Base-by-base conservation (phyloP, 2,329 filamentous ascomycete genomes). In the Fusarium brevicatenulatum region DNA sequence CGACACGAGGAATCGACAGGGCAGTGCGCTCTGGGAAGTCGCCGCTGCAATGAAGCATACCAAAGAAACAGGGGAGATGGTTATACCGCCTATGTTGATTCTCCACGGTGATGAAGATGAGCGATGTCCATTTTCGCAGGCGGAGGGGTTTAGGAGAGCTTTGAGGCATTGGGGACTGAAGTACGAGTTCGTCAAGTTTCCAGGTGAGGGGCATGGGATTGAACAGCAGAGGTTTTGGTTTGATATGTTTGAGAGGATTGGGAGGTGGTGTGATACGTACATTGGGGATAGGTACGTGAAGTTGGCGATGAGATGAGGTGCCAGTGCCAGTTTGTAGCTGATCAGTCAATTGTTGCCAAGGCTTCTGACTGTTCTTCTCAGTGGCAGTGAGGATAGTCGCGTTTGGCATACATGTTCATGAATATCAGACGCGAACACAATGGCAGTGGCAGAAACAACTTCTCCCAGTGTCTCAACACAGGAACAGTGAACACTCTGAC, bases 171-270 rank as follows among this genome's bases (percentile, higher is more conserved):
- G 69, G 32, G 32, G 50, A 2, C 10, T 74, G 10, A 49, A 55
- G 5, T 72, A 25, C 4, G 71, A 74, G 52, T 72, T 74, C 42
- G 68, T 74, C 9, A 54, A 57, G 9, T 72, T 74, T 15, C 71
- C 71, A 0, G 68, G 58, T 0, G 61, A 74, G 54, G 60, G 21
- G 0, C 69, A 72, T 12, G 39, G 25, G 9, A 57, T 72, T 15
- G 15, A 39, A n/a, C 40, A 30, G 50, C 71, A 74, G 37, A 61
- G 54, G 5, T 54, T 64, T 19, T 74, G 71, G 71, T 21, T 74
- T 21, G 71, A 74, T 28, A 74, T 74, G 71, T 12, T 74, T 5
- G 71, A 72, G 30, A 66, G 71, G 15, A 18, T 74, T 19, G 54
- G 36, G 4, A 54, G 64, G 3, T 74, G 68, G 61, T 74, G 71